These are phyloP conservation scores for Tetrapisispora pingtungensis DNA, from an alignment of 805 yeast genomes.

Conservation along the genomic window DNA sequence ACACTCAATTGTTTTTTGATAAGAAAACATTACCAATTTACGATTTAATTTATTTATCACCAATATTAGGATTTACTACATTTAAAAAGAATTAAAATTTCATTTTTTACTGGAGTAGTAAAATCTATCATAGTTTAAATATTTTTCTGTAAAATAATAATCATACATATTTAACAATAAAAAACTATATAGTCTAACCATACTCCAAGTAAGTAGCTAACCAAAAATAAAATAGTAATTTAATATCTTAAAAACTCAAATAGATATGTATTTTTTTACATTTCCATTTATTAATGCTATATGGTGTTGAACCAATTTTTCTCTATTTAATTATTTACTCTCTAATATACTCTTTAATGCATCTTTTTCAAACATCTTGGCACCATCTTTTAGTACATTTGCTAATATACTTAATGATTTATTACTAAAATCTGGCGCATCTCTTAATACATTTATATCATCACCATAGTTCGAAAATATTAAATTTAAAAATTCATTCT, in stretches of 20 bases:
- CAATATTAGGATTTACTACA: too few relatives aligned
- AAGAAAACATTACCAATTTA: too few relatives aligned
- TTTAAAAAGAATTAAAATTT: too few relatives aligned
- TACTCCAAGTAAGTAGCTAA: too few relatives aligned
- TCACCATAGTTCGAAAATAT: constrained; percentile 53
- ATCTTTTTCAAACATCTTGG: constrained; percentile 49
- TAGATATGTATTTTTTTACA: not conserved
- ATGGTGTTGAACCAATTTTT: not conserved
- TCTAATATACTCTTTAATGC: constrained; percentile 31
- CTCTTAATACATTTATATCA: constrained; percentile 50
- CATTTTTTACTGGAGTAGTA: too few relatives aligned
- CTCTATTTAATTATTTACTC: constrained; percentile 10
- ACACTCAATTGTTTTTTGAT: too few relatives aligned
- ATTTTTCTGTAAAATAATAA: not conserved
- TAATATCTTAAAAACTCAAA: too few relatives aligned
- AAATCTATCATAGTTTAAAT: not conserved
- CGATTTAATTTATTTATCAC: too few relatives aligned
- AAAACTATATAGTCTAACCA: not conserved
- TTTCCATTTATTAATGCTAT: not conserved
- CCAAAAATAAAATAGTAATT: too few relatives aligned
- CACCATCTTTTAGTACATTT: constrained; percentile 47
- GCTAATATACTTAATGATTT: constrained; percentile 50
- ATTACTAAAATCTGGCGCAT: constrained; percentile 52
- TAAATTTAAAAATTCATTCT: constrained; percentile 41
- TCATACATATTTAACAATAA: not conserved